Evolutionary conservation across 1,139 yeast genomes (phyloP).

Genomic region (Magnusiomyces tetraspermus): DNA sequence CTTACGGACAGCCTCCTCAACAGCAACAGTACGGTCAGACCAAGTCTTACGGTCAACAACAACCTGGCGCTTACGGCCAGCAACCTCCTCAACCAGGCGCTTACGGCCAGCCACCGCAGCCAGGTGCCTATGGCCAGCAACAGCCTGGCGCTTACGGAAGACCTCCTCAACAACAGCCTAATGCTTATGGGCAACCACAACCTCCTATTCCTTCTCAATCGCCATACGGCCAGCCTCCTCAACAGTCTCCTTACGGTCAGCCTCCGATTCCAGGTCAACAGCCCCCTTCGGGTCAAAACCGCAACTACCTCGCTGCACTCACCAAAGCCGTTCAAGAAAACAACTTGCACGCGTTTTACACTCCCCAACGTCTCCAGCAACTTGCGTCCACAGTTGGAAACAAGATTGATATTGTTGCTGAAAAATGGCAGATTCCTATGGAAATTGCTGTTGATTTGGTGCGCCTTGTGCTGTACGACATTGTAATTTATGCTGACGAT

Average conservation of each 20-base stretch:
- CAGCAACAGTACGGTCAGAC: too few relatives aligned
- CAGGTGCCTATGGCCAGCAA: slow-evolving; percentile 13
- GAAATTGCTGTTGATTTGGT: slow-evolving; percentile 29
- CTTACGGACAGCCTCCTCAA: slow-evolving; percentile 10
- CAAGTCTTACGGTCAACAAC: slow-evolving; percentile 15
- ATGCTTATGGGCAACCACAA: slow-evolving; percentile 4
- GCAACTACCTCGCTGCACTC: slow-evolving; percentile 19
- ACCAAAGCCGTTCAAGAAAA: slow-evolving; percentile 28
- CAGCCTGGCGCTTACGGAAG: slow-evolving; percentile 14
- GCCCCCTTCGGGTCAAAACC: slow-evolving; percentile 8
- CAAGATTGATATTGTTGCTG: slow-evolving; percentile 22
- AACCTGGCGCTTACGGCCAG: slow-evolving; percentile 13
- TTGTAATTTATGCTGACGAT: slow-evolving; percentile 30
- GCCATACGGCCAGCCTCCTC: slow-evolving; percentile 6
- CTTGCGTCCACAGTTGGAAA: slow-evolving; percentile 24
- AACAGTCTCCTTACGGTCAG: slow-evolving; percentile 13
- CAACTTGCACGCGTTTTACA: slow-evolving; percentile 26
- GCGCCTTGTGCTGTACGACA: slow-evolving; percentile 29
- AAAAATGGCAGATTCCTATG: slow-evolving; percentile 27
- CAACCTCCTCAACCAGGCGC: slow-evolving; percentile 10
- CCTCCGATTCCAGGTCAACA: slow-evolving; percentile 10
- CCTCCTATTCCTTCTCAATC: slow-evolving; percentile 9
- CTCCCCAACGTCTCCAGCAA: slow-evolving; percentile 28
- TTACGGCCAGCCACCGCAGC: slow-evolving; percentile 9
- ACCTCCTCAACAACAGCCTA: slow-evolving; percentile 14